Evolutionary conservation across 2,329 filamentous ascomycete species (phyloP).

Genomic region (Phoma sp.): DNA sequence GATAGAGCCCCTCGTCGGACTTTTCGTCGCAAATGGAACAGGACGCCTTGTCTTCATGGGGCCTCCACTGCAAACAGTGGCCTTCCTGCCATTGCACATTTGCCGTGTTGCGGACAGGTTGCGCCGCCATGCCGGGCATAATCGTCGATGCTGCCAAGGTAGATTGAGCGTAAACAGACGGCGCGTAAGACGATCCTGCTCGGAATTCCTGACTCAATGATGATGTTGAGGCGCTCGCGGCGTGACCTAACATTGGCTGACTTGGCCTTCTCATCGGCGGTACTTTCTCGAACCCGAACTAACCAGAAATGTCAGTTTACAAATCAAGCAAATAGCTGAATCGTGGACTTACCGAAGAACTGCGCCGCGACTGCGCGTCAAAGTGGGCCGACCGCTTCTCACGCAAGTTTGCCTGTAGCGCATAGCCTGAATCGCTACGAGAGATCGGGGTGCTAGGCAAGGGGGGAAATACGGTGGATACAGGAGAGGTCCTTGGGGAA

Average conservation of each 20-base stretch:
- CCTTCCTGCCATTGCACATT: constrained; percentile 84
- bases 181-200: constrained; percentile 68
- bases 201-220: constrained; percentile 58
- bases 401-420: constrained; percentile 80
- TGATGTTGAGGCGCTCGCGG: constrained; percentile 70
- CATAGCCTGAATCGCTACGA: constrained; percentile 89
- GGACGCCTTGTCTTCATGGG: constrained; percentile 63
- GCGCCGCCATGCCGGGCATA: constrained; percentile 83
- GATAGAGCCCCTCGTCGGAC: constrained; percentile 75
- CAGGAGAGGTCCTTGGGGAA: constrained; percentile 71
- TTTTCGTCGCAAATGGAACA: constrained; percentile 81
- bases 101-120: constrained; percentile 78
- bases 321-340: constrained; percentile 13
- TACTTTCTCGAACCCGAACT: constrained; percentile 77
- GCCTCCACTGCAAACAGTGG: constrained; percentile 74
- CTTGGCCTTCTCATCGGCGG: constrained; percentile 67
- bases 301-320: constrained; percentile 34
- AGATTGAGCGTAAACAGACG: constrained; percentile 84
- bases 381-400: constrained; percentile 97
- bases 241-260: constrained; percentile 72
- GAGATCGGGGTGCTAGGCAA: constrained; percentile 81
- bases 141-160: constrained; percentile 84
- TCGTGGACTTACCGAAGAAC: constrained; percentile 7
- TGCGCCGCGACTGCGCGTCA: constrained; percentile 14
- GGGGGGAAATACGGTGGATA: constrained; percentile 77